A percentile compares a stretch with the other conserved stretches of the same genome.
Conservation (phyloP, 305 asterid genomes). For the Euphrasia arctica region DNA sequence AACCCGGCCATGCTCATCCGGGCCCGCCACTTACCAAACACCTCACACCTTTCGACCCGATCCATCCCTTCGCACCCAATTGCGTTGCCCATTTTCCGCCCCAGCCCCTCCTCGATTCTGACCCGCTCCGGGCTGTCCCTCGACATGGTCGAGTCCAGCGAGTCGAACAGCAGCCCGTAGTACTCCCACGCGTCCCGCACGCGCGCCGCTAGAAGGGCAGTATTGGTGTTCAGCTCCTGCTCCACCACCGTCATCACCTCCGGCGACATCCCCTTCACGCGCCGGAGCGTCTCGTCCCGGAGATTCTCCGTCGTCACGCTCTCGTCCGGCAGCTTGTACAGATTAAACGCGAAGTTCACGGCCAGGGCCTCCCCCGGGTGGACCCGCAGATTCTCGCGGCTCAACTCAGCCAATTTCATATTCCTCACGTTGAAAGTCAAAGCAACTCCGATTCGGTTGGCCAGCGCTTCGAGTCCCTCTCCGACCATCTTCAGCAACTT, state of each 20-base stretch:
- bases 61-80: constrained; percentile 92
- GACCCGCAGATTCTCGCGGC: constrained; percentile 38
- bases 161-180: constrained; percentile 65
- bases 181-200: constrained; percentile 58
- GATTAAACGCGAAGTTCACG: constrained; percentile 67
- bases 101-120: constrained; percentile 68
- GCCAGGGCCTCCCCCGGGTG: constrained; percentile 53
- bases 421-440: constrained; percentile 33
- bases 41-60: constrained; percentile 82
- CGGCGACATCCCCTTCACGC: constrained; percentile 69
- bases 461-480: constrained; percentile 33
- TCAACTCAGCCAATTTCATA: constrained; percentile 32
- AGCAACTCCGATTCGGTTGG: constrained; percentile 44
- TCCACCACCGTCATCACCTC: constrained; percentile 69
- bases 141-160: constrained; percentile 53
- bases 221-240: constrained; percentile 73
- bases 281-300: constrained; percentile 74
- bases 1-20: constrained; percentile 69
- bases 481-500: constrained; percentile 39
- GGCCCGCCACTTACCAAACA: constrained; percentile 90
- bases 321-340: constrained; percentile 73
- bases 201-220: constrained; percentile 65
- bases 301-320: constrained; percentile 79
- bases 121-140: constrained; percentile 37
- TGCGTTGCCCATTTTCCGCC: constrained; percentile 70